Evolutionary conservation across 352 stramenopile genomes (phyloP), one percentile per base, ranked within the genome.

Genomic region (Globisporangium recalcitrans): DNA sequence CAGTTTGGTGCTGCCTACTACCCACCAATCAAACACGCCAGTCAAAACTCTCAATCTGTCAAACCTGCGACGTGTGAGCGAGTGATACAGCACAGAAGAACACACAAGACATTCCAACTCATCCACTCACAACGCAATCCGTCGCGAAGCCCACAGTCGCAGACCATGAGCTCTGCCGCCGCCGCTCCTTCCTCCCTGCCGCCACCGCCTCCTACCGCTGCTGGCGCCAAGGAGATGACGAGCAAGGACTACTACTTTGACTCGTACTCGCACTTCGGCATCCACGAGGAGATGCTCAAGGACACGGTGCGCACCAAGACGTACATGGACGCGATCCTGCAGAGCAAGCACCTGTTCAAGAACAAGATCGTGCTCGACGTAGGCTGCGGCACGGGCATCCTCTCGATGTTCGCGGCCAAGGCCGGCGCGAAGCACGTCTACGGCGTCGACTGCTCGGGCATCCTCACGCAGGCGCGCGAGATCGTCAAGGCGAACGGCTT

Each of bases 231-330:
- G 60, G 83, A 90, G 58, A 82, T 91, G 67, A 95, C 86, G 56
- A 97, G 87, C 73, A 97, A 97, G 74, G 95, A 98, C 80, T 99
- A 99, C 73, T 99, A 99, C 77, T 99, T 98, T 60, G 94, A 99
- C 77, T 98, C 93, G 57, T 99, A 99, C 75, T 98, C 94, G 44
- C 96, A 99, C 64, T 97, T 98, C 73, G 91, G 93, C 44, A 99
- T 99, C 72, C 97, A 99, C 74, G 94, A 98, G 70, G 97, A 99
- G 78, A 93, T 93, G 85, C 88, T 93, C 70, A 90, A 80, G 40
- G 85, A 93, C 68, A 71, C 64, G 34, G 93, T 99, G n/a, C 93
- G 97, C 49, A 99, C 97, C 26, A 76, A 97, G 53, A 97, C 89
- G 13, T 99, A 99, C 78, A 93, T 97, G 75, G 96, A 98, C 69